These are phyloP conservation scores for Globisporangium carolinianum DNA, from an alignment of 352 stramenopile genomes.

Conservation along the genomic window DNA sequence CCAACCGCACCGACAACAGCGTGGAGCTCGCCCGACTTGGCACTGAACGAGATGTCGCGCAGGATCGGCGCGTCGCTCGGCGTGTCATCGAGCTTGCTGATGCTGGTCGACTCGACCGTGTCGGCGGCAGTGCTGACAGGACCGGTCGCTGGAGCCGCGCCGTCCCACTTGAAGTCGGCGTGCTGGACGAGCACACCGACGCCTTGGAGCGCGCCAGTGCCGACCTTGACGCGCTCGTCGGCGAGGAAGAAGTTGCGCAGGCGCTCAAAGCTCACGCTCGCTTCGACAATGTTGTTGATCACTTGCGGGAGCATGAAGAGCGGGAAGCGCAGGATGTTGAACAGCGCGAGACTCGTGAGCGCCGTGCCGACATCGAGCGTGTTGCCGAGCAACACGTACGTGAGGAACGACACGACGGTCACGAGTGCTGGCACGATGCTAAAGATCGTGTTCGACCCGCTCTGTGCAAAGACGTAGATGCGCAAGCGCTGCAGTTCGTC, in stretches of 20 bases:
- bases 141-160: conserved; percentile 12
- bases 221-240: conserved; percentile 61
- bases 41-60: conserved; percentile 54
- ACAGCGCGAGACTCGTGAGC: conserved; percentile 47
- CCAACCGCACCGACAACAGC: conserved; percentile 66
- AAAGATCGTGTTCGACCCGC: conserved; percentile 46
- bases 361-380: conserved; percentile 47
- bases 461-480: conserved; percentile 36
- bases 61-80: conserved; percentile 22
- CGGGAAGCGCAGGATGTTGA: conserved; percentile 94
- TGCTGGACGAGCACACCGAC: conserved; percentile 31
- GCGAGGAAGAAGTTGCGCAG: conserved; percentile 50
- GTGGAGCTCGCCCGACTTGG: conserved; percentile 73
- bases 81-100: conserved; percentile 7
- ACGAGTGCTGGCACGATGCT: conserved; percentile 42
- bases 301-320: conserved; percentile 95
- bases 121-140: neutral
- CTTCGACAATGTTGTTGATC: conserved; percentile 93
- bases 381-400: conserved; percentile 52
- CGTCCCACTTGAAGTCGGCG: conserved; percentile 65
- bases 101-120: conserved; percentile 12
- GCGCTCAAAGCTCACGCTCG: conserved; percentile 58
- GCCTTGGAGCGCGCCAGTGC: conserved; percentile 57
- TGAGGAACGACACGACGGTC: conserved; percentile 37
- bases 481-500: conserved; percentile 80